phyloP scores from a whole-genome alignment of 1,284 basidiomycete species.

The Rugosomyces carneus region DNA sequence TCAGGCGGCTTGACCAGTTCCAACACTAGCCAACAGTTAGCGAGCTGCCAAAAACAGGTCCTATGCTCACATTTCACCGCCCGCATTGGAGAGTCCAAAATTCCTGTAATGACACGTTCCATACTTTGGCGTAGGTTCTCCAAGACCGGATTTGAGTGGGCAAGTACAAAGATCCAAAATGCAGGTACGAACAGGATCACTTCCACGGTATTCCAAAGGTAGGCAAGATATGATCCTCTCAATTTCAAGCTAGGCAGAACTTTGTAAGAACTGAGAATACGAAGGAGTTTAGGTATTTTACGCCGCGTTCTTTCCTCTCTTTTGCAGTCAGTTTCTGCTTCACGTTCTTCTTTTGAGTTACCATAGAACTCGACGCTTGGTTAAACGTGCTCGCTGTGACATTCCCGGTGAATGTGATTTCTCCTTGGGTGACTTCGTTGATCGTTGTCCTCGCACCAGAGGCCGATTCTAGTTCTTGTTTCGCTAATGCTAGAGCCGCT shows the following conservation, averaged over 20 bases:
- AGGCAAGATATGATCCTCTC: slow-evolving; percentile 74
- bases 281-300: slow-evolving; percentile 23
- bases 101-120: slow-evolving; percentile 68
- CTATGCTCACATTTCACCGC: slow-evolving; percentile 49
- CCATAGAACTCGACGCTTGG: slow-evolving; percentile 23
- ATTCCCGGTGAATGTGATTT: slow-evolving; percentile 35
- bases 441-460: slow-evolving; percentile 38
- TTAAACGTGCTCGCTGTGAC: slow-evolving; percentile 30
- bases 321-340: slow-evolving; percentile 70
- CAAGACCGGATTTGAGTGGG: slow-evolving; percentile 2
- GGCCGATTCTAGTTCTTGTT: slow-evolving; percentile 32
- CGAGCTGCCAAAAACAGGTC: background rate
- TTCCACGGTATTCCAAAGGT: slow-evolving; percentile 88
- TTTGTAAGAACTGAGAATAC: background rate
- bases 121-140: slow-evolving; percentile 71
- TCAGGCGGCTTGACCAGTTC: slow-evolving; percentile 80
- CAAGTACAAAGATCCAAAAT: background rate
- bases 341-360: slow-evolving; percentile 50
- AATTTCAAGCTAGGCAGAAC: slow-evolving; percentile 47
- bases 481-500: slow-evolving; percentile 29
- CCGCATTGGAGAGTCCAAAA: slow-evolving; percentile 51
- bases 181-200: slow-evolving; percentile 59
- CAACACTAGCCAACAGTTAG: slow-evolving; percentile 44
- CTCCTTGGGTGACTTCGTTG: slow-evolving; percentile 37
- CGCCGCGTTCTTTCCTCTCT: slow-evolving; percentile 79